A percentile compares a stretch with the other conserved stretches of the same genome.
phyloP scores from a whole-genome alignment of 2,329 filamentous ascomycete species.

The Fusarium beomiforme region DNA sequence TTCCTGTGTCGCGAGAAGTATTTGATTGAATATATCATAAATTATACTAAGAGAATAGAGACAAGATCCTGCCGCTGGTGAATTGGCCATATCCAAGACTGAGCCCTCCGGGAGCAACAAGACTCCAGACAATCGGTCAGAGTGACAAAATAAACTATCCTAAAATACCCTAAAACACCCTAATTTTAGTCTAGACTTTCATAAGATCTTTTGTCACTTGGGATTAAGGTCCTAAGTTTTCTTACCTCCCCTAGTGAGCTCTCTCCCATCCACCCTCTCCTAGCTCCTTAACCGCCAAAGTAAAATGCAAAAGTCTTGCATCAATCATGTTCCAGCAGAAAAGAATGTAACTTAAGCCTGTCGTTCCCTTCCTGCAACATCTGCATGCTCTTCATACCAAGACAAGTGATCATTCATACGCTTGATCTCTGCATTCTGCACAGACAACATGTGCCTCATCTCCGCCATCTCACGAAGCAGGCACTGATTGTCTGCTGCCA shows the following conservation, averaged over 20 bases:
- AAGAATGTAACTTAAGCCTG: neutral
- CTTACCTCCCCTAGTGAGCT: too few species aligned
- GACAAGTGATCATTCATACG: constrained; percentile 25
- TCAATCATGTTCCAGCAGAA: neutral
- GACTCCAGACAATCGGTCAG: too few species aligned
- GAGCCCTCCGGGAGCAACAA: too few species aligned
- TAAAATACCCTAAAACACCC: too few species aligned
- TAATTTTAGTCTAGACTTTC: too few species aligned
- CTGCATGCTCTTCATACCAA: constrained; percentile 29
- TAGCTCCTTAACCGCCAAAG: neutral
- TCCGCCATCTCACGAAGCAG: constrained; percentile 37
- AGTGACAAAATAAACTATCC: too few species aligned
- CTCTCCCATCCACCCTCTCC: neutral
- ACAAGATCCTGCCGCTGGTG: neutral
- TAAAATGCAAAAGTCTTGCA: neutral
- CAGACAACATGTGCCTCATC: constrained; percentile 30
- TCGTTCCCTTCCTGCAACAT: neutral
- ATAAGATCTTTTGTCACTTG: too few species aligned
- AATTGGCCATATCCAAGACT: neutral
- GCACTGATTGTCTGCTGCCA: constrained; percentile 27
- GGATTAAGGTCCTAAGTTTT: too few species aligned
- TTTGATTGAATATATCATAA: neutral
- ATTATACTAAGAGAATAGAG: neutral
- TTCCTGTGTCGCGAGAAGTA: too few species aligned
- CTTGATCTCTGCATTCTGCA: constrained; percentile 34